Conservation (phyloP, 176 grass and related monocot species). For the Phoenix dactylifera region DNA sequence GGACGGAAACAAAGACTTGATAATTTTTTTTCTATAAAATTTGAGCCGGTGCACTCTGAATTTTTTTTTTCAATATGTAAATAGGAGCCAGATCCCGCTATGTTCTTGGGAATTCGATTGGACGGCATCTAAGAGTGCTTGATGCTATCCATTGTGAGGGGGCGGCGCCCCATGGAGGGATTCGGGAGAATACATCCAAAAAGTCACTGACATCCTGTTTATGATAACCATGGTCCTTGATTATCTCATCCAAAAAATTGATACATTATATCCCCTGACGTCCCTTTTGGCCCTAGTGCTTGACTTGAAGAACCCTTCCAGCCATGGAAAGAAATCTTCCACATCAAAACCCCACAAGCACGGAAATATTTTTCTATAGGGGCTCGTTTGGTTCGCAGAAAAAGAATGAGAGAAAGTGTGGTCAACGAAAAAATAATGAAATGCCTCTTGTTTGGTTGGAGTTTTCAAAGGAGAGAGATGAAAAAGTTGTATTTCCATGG, state of each 20-base stretch:
- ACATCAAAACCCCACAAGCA: not conserved
- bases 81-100: too few species aligned
- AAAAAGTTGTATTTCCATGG: too few species aligned
- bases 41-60: too few species aligned
- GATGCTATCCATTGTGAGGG: conserved; percentile 29
- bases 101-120: too few species aligned
- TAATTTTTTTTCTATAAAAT: not conserved
- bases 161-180: conserved; percentile 2
- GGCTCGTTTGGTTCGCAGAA: too few species aligned
- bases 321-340: conserved; percentile 39
- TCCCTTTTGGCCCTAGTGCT: conserved; percentile 19
- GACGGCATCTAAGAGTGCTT: conserved; percentile 16
- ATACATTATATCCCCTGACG: conserved; percentile 19
- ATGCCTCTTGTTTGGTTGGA: too few species aligned
- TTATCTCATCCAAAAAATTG: conserved; percentile 24
- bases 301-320: conserved; percentile 17
- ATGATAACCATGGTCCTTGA: conserved; percentile 10
- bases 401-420: too few species aligned
- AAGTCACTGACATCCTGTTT: conserved; percentile 16
- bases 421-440: too few species aligned
- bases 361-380: not conserved
- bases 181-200: conserved; percentile 29
- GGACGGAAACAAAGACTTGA: too few species aligned
- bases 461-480: too few species aligned
- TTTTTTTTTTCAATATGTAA: too few species aligned